Evolutionary conservation across 306 rosid genomes (phyloP).

Genomic region (Gastrolobium bilobum): DNA sequence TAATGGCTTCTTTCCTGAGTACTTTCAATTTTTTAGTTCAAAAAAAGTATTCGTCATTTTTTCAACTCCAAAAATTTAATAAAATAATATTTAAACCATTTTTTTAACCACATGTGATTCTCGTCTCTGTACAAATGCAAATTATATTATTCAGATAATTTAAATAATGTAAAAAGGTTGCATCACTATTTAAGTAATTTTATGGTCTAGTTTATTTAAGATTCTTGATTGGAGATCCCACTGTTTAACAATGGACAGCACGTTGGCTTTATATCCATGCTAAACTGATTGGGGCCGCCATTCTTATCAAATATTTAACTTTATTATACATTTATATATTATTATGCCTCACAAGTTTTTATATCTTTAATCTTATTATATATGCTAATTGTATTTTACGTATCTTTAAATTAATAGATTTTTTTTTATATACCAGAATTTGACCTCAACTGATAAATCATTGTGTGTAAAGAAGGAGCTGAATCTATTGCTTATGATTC

Average conservation of each 20-base stretch:
- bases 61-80: neutral
- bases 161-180: neutral
- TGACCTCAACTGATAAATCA: too few species aligned
- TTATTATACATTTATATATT: too few species aligned
- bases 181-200: neutral
- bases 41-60: neutral
- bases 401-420: too few species aligned
- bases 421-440: too few species aligned
- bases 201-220: neutral
- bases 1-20: too few species aligned
- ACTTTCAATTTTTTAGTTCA: neutral
- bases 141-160: neutral
- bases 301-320: too few species aligned
- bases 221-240: neutral
- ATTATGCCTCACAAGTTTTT: too few species aligned
- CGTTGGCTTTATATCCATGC: constrained; percentile 1
- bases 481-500: too few species aligned
- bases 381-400: too few species aligned
- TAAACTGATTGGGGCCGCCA: neutral
- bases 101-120: neutral
- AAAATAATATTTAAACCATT: neutral
- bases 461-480: too few species aligned
- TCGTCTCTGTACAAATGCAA: neutral
- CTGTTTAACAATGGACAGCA: constrained; percentile 42
- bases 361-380: too few species aligned